Conservation (phyloP, 768 basidiomycete species). For the Guyanaporus albipodus region DNA sequence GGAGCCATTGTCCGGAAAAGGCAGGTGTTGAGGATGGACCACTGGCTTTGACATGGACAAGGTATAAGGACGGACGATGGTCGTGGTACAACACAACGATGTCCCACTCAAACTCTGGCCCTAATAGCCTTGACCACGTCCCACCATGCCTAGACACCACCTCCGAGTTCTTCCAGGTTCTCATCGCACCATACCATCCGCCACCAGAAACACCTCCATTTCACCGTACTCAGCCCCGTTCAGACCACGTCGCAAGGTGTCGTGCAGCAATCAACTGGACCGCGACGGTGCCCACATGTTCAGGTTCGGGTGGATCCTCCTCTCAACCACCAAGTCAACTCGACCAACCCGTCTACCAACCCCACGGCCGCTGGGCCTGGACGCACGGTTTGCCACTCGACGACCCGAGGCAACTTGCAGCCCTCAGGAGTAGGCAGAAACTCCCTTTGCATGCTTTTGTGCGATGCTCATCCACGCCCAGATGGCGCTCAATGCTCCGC, state of each 20-base stretch:
- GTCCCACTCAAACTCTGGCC: slow-evolving; percentile 20
- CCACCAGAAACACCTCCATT: neutral
- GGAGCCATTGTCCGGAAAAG: slow-evolving; percentile 31
- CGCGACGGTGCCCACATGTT: neutral
- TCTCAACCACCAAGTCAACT: slow-evolving; percentile 4
- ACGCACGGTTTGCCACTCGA: slow-evolving; percentile 26
- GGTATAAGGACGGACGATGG: slow-evolving; percentile 22
- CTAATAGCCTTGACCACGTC: slow-evolving; percentile 13
- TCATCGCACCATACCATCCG: slow-evolving; percentile 25
- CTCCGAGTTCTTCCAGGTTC: slow-evolving; percentile 30
- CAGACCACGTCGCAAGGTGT: slow-evolving; percentile 23
- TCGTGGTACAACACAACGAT: slow-evolving; percentile 5
- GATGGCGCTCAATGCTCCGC: slow-evolving; percentile 37
- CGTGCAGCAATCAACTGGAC: slow-evolving; percentile 30
- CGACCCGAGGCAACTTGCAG: slow-evolving; percentile 24
- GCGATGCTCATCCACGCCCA: slow-evolving; percentile 15
- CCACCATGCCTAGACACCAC: slow-evolving; percentile 21
- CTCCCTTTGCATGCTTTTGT: neutral
- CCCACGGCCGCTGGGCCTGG: slow-evolving; percentile 34
- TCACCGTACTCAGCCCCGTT: slow-evolving; percentile 14
- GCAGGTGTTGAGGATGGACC: slow-evolving; percentile 30
- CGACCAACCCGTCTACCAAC: slow-evolving; percentile 26
- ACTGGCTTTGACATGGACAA: slow-evolving; percentile 27
- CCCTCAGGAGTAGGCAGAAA: slow-evolving; percentile 25
- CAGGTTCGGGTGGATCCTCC: neutral